Percentiles rank a stretch among this genome's conserved stretches.
Conservation (phyloP, 352 stramenopile species). For the Globisporangium abappressorium region DNA sequence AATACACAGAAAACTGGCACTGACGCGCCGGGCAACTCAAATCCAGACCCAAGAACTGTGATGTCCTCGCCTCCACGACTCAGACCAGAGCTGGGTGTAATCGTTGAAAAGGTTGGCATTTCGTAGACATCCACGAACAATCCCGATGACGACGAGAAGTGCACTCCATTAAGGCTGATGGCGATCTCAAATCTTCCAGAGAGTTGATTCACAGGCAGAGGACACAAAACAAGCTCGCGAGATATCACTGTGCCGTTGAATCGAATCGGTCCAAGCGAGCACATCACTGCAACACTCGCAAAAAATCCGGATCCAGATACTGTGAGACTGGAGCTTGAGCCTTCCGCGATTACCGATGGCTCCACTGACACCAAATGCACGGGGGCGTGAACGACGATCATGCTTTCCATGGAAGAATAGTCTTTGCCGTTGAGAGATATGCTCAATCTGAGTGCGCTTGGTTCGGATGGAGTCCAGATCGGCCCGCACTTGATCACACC, state of each 20-base stretch:
- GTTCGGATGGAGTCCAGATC: slow-evolving; percentile 5
- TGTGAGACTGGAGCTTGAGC: slow-evolving; percentile 15
- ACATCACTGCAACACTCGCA: slow-evolving; percentile 15
- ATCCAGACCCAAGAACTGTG: slow-evolving; percentile 23
- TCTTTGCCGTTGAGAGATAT: slow-evolving; percentile 42
- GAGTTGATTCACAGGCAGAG: slow-evolving; percentile 11
- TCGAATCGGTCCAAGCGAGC: slow-evolving; percentile 11
- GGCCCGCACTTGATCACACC: slow-evolving; percentile 3
- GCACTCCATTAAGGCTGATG: slow-evolving; percentile 33
- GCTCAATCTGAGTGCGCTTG: slow-evolving; percentile 9
- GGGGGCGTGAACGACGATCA: slow-evolving; percentile 21
- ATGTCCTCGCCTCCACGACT: slow-evolving; percentile 9
- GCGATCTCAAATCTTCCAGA: slow-evolving; percentile 20
- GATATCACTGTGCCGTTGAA: slow-evolving; percentile 17
- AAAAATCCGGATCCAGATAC: slow-evolving; percentile 27
- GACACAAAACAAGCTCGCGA: slow-evolving; percentile 18
- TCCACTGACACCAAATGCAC: slow-evolving; percentile 23
- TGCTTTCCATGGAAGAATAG: slow-evolving; percentile 20
- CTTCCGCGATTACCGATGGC: slow-evolving; percentile 19
- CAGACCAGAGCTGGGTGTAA: background rate
- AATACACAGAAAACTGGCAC: slow-evolving; percentile 9
- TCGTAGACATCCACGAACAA: slow-evolving; percentile 21
- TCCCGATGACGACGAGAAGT: slow-evolving; percentile 19
- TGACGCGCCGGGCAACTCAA: slow-evolving; percentile 3
- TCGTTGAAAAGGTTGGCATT: slow-evolving; percentile 21